Evolutionary conservation across 805 yeast species (phyloP), one percentile per base, ranked within the genome.

Genomic region (Jamesozyma jinghongensis): DNA sequence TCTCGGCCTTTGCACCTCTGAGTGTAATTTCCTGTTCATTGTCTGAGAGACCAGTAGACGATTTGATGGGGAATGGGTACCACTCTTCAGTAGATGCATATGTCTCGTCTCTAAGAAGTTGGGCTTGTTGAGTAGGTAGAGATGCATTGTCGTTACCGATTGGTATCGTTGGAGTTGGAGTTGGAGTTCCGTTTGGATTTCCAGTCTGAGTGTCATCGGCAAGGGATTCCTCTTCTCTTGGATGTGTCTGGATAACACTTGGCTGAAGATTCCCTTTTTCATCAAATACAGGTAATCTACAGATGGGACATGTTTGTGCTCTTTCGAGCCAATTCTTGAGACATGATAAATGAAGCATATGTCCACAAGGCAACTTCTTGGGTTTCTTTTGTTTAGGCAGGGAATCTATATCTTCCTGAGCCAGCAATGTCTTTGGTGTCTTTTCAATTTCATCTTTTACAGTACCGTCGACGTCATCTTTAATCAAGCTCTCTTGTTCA

Each of bases 261-360:
- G 49, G 49, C 25, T 45, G 45, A 14, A 56, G 52, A 27, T 52
- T 55, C 6, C 63, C 61, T 16, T 48, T 50, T 27, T 52, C 57
- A 37, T 56, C 66, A 47, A 77, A 71, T 2, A 86, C 94, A 10
- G 77, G 74, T 25, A 80, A 69, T 45, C 95, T 70, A 59, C 98
- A 92, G 40, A 88, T 77, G 1, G 98, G 98, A 65, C 98, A 92
- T n/a, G 77, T 75, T 50, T 81, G 90, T 0, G 95, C 85, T 48
- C 95, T 73, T 55, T 85, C 94, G 50, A 92, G 69, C 98, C 98
- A 92, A 49, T 83, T 81, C 54, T 85, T 83, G 46, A 92, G 70
- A 60, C 98, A 92, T 4, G 92, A 88, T 63, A 82, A 66, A 59
- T 92, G 98, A 42, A 90, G 69, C 36, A 85, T 80, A 61, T 92